Evolutionary conservation across 495 filamentous ascomycete genomes (phyloP), one percentile per base, ranked within the genome.

Genomic region (Cladorrhinum samala): DNA sequence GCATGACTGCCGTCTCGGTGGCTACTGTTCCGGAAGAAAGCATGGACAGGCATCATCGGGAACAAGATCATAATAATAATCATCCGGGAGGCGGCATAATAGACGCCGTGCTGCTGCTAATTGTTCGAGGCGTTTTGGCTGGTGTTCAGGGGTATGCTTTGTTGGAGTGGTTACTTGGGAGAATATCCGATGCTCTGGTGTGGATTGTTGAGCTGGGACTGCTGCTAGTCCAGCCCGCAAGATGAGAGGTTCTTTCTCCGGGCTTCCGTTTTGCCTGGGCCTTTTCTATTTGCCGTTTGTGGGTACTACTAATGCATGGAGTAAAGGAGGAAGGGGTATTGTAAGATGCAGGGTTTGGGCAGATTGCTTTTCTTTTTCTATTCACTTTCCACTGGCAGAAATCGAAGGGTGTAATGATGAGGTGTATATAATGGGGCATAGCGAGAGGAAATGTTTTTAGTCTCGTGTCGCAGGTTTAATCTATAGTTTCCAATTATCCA

Each of bases 181-280:
- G 53, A 49, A 50, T 62, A 37, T 54, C 46, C 3, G 64, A 62
- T 18, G 60, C 46, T n/a, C 37, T 68, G 44, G 56, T 50, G 2
- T 67, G 60, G 57, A 33, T 48, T 17, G 60, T 67, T 13, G 68
- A 70, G 52, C 19, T 66, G 42, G 61, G 58, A 1, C 30, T 68
- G 56, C 52, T 64, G 20, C 25, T 70, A 20, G 14, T 64, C 17
- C 52, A 52, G 40, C 60, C 50, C 8, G 27, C 6, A 33, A 33
- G 27, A 33, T 5, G 27, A 33, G 27, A 11, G 5, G 5, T 33
- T 5, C 27, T n/a, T n/a, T n/a, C n/a, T n/a, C n/a, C n/a, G n/a
- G n/a, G n/a, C n/a, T n/a, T n/a, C n/a, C n/a, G n/a, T n/a, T n/a
- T n/a, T n/a, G n/a, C n/a, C n/a, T n/a, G n/a, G n/a, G n/a, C n/a